phyloP scores from a whole-genome alignment of 805 yeast genomes.

The Metschnikowia kofuensis region DNA sequence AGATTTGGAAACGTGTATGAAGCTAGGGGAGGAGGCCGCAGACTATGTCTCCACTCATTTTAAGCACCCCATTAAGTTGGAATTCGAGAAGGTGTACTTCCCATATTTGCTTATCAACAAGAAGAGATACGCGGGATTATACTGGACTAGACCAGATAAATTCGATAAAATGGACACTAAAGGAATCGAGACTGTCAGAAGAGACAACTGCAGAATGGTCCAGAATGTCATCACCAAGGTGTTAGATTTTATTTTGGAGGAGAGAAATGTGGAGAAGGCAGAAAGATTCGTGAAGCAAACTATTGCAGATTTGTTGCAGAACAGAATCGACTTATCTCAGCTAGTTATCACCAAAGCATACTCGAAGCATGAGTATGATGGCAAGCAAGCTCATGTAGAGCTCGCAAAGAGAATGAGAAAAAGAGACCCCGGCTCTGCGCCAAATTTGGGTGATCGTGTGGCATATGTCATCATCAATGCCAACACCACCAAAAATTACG shows the following conservation, averaged over 20 bases:
- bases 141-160: conserved; percentile 91
- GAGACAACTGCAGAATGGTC: conserved; percentile 95
- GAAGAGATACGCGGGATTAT: conserved; percentile 95
- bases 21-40: conserved; percentile 92
- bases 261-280: conserved; percentile 82
- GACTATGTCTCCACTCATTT: conserved; percentile 76
- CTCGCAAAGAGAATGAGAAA: conserved; percentile 93
- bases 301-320: conserved; percentile 86
- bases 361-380: conserved; percentile 86
- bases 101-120: conserved; percentile 93
- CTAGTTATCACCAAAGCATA: conserved; percentile 91
- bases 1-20: conserved; percentile 83
- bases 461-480: conserved; percentile 88
- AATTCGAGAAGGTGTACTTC: conserved; percentile 93
- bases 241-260: conserved; percentile 77
- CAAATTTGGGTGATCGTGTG: conserved; percentile 94
- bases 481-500: conserved; percentile 83
- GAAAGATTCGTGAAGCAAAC: conserved; percentile 80
- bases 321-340: conserved; percentile 88
- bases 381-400: conserved; percentile 96
- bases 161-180: conserved; percentile 97
- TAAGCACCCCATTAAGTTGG: conserved; percentile 84
- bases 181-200: conserved; percentile 96
- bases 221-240: conserved; percentile 94
- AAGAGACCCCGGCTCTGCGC: conserved; percentile 97